Conservation (phyloP, 441 rosid species). For the Melastoma candidum region DNA sequence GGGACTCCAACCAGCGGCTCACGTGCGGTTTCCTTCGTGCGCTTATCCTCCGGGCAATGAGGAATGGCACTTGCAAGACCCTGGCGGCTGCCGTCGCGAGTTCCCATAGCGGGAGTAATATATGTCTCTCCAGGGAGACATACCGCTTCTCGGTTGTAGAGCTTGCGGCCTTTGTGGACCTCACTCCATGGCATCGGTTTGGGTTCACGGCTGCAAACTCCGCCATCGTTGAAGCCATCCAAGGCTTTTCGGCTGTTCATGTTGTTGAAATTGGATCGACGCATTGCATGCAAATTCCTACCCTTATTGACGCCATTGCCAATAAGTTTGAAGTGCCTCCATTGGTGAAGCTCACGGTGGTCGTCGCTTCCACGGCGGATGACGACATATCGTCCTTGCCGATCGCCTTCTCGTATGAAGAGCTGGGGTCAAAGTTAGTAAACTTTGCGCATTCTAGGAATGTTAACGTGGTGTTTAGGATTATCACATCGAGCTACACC, state of each 20-base stretch:
- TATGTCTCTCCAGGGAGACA: conserved; percentile 22
- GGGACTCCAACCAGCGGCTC: conserved; percentile 78
- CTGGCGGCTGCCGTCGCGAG: conserved; percentile 33
- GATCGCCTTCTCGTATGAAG: conserved; percentile 42
- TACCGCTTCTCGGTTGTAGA: conserved; percentile 74
- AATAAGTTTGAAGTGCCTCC: conserved; percentile 43
- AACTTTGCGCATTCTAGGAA: conserved; percentile 65
- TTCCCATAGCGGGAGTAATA: conserved; percentile 18
- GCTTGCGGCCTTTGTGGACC: conserved; percentile 74
- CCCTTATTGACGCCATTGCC: conserved; percentile 61
- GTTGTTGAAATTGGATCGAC: conserved; percentile 78
- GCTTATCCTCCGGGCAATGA: conserved; percentile 60
- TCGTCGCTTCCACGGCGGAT: conserved; percentile 23
- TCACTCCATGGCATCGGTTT: conserved; percentile 87
- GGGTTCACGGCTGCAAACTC: conserved; percentile 84
- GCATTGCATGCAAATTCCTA: conserved; percentile 95
- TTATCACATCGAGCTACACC: conserved; percentile 38
- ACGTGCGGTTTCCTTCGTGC: conserved; percentile 65
- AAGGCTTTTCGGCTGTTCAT: conserved; percentile 61
- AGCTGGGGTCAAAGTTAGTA: conserved; percentile 53
- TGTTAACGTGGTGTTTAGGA: conserved; percentile 45
- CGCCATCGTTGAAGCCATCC: conserved; percentile 55
- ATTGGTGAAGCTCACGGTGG: conserved; percentile 59
- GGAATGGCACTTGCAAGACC: conserved; percentile 46
- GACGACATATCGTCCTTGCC: conserved; percentile 40